These are phyloP conservation scores for Pestalotiopsis sp. DNA, from an alignment of 2,329 filamentous ascomycete species.

Conservation along the genomic window DNA sequence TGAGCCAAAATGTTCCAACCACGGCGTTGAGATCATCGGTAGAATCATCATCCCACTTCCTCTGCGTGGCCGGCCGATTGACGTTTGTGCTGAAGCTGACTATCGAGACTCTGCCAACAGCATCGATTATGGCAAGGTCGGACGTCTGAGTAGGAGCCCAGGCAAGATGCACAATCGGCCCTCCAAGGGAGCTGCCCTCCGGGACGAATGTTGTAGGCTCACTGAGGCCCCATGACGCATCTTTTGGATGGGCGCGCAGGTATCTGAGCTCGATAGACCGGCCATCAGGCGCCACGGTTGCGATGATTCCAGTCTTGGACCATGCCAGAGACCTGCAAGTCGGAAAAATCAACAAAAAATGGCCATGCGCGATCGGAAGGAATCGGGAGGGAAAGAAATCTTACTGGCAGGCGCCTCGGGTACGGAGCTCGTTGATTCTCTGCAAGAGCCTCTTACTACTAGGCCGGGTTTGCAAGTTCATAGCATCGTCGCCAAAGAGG, in stretches of 20 bases:
- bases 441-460: conserved; percentile 70
- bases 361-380: background rate
- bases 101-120: conserved; percentile 75
- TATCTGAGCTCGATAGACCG: conserved; percentile 72
- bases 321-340: conserved; percentile 74
- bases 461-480: conserved; percentile 54
- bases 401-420: conserved; percentile 81
- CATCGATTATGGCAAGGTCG: conserved; percentile 84
- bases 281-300: conserved; percentile 75
- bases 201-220: conserved; percentile 68
- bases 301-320: conserved; percentile 87
- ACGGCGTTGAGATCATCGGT: conserved; percentile 76
- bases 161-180: conserved; percentile 75
- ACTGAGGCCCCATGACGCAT: conserved; percentile 76
- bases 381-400: conserved; percentile 32
- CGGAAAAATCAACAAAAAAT: background rate
- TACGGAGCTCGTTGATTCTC: conserved; percentile 75
- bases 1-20: conserved; percentile 86
- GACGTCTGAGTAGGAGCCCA: conserved; percentile 76
- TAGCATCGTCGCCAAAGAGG: conserved; percentile 71
- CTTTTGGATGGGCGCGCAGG: conserved; percentile 67
- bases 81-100: conserved; percentile 72
- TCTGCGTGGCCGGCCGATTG: conserved; percentile 68
- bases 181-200: conserved; percentile 63
- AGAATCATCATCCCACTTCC: conserved; percentile 67